Evolutionary conservation across 441 rosid species (phyloP).

Genomic region (Croton setiger): DNA sequence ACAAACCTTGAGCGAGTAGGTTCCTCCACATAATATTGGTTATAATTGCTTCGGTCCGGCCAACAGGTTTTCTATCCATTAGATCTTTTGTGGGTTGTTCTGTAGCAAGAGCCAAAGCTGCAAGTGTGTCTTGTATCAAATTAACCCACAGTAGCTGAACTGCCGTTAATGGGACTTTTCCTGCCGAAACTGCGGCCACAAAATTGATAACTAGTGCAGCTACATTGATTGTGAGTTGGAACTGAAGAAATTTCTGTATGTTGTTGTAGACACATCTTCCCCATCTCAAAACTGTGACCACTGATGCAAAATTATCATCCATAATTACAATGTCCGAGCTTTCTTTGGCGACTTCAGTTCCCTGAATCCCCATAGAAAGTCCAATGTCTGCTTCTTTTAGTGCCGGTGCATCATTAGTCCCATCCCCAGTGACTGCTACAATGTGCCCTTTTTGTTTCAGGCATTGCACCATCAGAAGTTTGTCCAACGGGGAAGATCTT

Average conservation of each 20-base stretch:
- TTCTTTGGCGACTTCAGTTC: conserved; percentile 55
- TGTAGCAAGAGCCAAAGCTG: conserved; percentile 49
- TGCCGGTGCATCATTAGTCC: conserved; percentile 57
- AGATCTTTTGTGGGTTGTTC: conserved; percentile 41
- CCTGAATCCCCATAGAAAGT: conserved; percentile 56
- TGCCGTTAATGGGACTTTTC: conserved; percentile 45
- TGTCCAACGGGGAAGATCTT: conserved; percentile 49
- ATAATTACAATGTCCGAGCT: conserved; percentile 51
- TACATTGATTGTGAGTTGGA: conserved; percentile 51
- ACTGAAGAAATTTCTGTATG: conserved; percentile 55
- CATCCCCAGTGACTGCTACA: conserved; percentile 57
- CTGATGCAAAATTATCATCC: conserved; percentile 46
- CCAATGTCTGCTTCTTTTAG: conserved; percentile 51
- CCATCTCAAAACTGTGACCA: conserved; percentile 42
- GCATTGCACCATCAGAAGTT: conserved; percentile 53
- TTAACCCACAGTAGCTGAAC: conserved; percentile 55
- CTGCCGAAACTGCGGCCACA: conserved; percentile 43
- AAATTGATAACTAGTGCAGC: conserved; percentile 45
- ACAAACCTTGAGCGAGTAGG: no score
- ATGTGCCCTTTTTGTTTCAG: conserved; percentile 42
- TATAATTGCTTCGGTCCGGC: no score
- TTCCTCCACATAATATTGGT: no score
- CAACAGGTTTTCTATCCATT: no score
- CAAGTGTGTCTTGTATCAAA: conserved; percentile 52
- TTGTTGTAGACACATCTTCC: conserved; percentile 53